These are phyloP conservation scores for Tolypocladium ovalisporum DNA, from an alignment of 2,329 filamentous ascomycete genomes.

Conservation along the genomic window DNA sequence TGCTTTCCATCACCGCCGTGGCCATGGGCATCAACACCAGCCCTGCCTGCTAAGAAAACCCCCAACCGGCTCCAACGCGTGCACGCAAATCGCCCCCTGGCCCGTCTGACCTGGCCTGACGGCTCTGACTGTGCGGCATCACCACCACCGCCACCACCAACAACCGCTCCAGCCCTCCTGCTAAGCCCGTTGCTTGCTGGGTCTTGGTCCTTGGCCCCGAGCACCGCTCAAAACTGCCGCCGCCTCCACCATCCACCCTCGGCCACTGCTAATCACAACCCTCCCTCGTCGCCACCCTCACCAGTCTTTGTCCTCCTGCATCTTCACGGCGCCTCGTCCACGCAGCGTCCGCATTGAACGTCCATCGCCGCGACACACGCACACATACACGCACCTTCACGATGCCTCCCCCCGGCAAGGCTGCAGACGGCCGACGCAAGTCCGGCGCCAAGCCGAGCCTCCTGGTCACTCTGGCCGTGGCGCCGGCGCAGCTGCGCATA, in stretches of 20 bases:
- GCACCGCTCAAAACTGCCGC: not conserved
- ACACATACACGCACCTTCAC: conserved; percentile 1
- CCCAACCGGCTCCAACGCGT: not conserved
- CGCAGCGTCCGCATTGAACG: not conserved
- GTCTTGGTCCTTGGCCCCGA: not conserved
- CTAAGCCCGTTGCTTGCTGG: not conserved
- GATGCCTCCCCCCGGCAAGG: conserved; percentile 24
- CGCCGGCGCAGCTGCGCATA: conserved; percentile 37
- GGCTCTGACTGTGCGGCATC: conserved; percentile 9
- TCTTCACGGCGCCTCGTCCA: not conserved
- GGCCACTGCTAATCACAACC: not conserved
- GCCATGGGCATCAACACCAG: conserved; percentile 7
- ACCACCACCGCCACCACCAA: conserved; percentile 7
- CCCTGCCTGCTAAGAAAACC: not conserved
- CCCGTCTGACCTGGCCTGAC: conserved; percentile 7
- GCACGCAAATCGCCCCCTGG: not conserved
- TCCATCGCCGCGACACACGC: conserved; percentile 3
- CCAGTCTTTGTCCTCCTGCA: conserved; percentile 1
- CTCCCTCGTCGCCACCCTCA: not conserved
- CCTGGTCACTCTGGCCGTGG: conserved; percentile 42
- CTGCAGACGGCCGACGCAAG: conserved; percentile 24
- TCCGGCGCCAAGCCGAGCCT: conserved; percentile 23
- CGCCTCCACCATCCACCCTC: not conserved
- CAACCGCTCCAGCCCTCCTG: not conserved
- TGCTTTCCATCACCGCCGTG: conserved; percentile 14